phyloP scores from a whole-genome alignment of 2,329 filamentous ascomycete genomes.

The Fusarium torreyae region DNA sequence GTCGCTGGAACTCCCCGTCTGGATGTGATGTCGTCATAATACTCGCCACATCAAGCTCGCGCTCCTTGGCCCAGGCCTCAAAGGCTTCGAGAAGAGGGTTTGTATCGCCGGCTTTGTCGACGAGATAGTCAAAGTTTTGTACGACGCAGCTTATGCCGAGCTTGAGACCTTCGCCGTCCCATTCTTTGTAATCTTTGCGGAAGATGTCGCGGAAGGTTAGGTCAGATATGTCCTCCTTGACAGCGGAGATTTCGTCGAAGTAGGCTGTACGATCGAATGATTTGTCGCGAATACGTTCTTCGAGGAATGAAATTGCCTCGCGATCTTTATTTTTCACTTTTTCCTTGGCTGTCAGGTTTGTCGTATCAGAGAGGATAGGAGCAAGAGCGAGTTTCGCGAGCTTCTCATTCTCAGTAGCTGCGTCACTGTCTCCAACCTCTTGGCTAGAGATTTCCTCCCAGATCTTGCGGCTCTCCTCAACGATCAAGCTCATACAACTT shows the following conservation, averaged over 20 bases:
- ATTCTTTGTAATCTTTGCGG: slow-evolving; percentile 89
- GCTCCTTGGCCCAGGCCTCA: slow-evolving; percentile 68
- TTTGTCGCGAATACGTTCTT: slow-evolving; percentile 60
- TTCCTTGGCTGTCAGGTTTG: slow-evolving; percentile 71
- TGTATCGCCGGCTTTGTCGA: slow-evolving; percentile 65
- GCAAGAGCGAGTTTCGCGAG: slow-evolving; percentile 78
- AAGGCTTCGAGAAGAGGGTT: slow-evolving; percentile 65
- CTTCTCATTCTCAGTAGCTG: slow-evolving; percentile 64
- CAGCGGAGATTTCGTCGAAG: slow-evolving; percentile 71
- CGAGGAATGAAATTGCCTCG: slow-evolving; percentile 71
- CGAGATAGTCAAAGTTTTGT: slow-evolving; percentile 73
- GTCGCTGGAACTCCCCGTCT: slow-evolving; percentile 71
- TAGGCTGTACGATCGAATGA: slow-evolving; percentile 69
- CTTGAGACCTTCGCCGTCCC: slow-evolving; percentile 69
- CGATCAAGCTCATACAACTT: slow-evolving; percentile 80
- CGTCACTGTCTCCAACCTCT: slow-evolving; percentile 45
- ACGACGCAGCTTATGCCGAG: slow-evolving; percentile 80
- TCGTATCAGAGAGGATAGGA: slow-evolving; percentile 81
- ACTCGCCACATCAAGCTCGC: slow-evolving; percentile 72
- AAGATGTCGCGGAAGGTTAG: slow-evolving; percentile 77
- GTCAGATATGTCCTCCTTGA: slow-evolving; percentile 77
- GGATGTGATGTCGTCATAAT: slow-evolving; percentile 79
- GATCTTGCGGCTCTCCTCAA: slow-evolving; percentile 68
- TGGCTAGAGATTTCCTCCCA: slow-evolving; percentile 69
- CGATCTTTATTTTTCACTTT: slow-evolving; percentile 77